A percentile compares a stretch with the other conserved stretches of the same genome.
Evolutionary conservation across 768 basidiomycete species (phyloP).

Genomic region (Pholiota conissans): DNA sequence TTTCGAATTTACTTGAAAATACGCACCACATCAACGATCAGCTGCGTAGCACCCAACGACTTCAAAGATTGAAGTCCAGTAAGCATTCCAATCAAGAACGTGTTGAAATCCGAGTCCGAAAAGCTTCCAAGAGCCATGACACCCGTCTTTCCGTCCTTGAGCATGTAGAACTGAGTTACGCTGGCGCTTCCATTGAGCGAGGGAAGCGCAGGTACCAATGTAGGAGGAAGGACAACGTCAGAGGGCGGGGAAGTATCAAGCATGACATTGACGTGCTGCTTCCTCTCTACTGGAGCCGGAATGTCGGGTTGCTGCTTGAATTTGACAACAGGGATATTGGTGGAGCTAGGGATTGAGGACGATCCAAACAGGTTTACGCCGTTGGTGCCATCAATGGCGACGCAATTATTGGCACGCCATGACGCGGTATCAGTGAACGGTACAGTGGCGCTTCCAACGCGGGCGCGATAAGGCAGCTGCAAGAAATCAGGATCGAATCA

Average conservation of each 20-base stretch:
- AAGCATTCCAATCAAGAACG: conserved; percentile 44
- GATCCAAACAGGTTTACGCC: conserved; percentile 35
- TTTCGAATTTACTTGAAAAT: too few relatives aligned
- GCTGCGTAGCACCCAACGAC: conserved; percentile 47
- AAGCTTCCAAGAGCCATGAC: conserved; percentile 63
- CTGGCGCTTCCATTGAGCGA: conserved; percentile 46
- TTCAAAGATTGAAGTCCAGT: conserved; percentile 51
- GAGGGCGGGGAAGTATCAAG: conserved; percentile 46
- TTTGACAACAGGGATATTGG: conserved; percentile 28
- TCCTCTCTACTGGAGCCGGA: conserved; percentile 27
- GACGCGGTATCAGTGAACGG: conserved; percentile 50
- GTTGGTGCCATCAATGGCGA: conserved; percentile 50
- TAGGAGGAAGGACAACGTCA: conserved; percentile 42
- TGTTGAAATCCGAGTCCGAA: conserved; percentile 40
- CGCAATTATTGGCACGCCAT: conserved; percentile 55
- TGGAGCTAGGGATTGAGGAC: conserved; percentile 5
- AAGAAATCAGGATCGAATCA: background rate
- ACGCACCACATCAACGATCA: conserved; percentile 61
- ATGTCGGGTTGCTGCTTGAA: conserved; percentile 43
- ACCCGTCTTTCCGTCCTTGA: conserved; percentile 54
- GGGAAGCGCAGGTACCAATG: conserved; percentile 35
- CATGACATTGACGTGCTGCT: conserved; percentile 48
- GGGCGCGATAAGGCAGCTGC: conserved; percentile 60
- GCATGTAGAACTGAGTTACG: conserved; percentile 54
- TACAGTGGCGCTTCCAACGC: conserved; percentile 40